phyloP scores from a whole-genome alignment of 2,329 filamentous ascomycete genomes.

The Fusarium temperatum region DNA sequence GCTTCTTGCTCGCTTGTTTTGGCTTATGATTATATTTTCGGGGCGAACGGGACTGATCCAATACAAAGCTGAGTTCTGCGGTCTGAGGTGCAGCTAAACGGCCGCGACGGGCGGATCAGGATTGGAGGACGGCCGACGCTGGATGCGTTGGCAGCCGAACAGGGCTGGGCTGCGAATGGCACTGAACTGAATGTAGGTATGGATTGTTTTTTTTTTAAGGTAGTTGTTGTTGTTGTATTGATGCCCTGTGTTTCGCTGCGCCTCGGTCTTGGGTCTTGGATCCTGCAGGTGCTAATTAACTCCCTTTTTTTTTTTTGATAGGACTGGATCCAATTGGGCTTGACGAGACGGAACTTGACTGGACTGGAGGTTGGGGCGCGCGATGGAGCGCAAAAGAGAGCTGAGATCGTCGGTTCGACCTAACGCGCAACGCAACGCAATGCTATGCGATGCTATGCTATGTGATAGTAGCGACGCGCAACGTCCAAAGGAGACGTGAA shows the following conservation, averaged over 20 bases:
- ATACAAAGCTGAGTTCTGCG: constrained; percentile 9
- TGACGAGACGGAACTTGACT: constrained; percentile 10
- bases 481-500: constrained; percentile 14
- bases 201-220: constrained; percentile 12
- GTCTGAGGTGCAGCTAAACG: constrained; percentile 35
- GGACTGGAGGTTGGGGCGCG: constrained; percentile 26
- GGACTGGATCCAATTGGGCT: constrained; percentile 16
- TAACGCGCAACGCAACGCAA: constrained; percentile 15
- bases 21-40: constrained; percentile 14
- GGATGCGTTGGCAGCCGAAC: constrained; percentile 35
- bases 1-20: constrained; percentile 29
- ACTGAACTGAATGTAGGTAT: constrained; percentile 18
- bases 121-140: constrained; percentile 36
- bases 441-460: background rate
- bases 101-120: constrained; percentile 31
- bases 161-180: constrained; percentile 7
- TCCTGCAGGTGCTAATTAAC: constrained; percentile 41
- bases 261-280: constrained; percentile 22
- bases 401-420: constrained; percentile 11
- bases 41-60: constrained; percentile 33
- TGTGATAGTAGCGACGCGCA: constrained; percentile 15
- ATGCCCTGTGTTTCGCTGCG: constrained; percentile 4
- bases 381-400: constrained; percentile 8
- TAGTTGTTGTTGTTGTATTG: constrained; percentile 25
- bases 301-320: constrained; percentile 33